Base-by-base conservation (phyloP, 495 filamentous ascomycete species). In the Coniosporium apollinis region DNA sequence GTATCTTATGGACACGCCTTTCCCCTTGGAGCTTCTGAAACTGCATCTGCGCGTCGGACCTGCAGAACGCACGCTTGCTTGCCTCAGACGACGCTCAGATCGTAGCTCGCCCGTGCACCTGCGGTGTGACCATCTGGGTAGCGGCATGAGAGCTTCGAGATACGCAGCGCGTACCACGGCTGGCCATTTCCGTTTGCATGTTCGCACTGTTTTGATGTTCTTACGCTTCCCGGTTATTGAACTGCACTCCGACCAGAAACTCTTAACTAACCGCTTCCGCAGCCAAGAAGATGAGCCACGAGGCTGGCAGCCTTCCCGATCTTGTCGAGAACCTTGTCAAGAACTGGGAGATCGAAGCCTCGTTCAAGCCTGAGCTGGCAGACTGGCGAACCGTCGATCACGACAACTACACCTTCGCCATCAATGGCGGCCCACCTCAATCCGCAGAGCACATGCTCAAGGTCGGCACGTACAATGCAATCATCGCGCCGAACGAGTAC, bases 321-420 rank as follows among this genome's bases (percentile, higher is more conserved):
- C 61, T 79, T 1, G 70, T 79, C 38, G 64, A 77, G 44, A 76
- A 76, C 51, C 67, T 77, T 0, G 72, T 78, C 47, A 77, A 79
- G 51, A 77, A 77, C 58, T 77, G 74, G 74, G 72, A 77, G 48
- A 65, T 76, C 42, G 74, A 79, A 53, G 72, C 74, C 7, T 73
- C 67, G 4, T 74, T 72, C 65, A 79, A 78, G 48, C 60, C 57
- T 5, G 44, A 55, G 18, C 58, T 76, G 1, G 20, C 44, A n/a
- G 69, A 77, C 55, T 78, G 72, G 72, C 64, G 71, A 29, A 77
- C 74, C 15, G 58, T 76, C 44, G 65, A 74, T 46, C 58, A 45
- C 4, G 36, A 52, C 1, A 60, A 60, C 28, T 78, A 76, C 58
- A 58, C 48, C 16, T 75, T 78, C 47, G 58, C 66, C n/a, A 60